Conservation (phyloP, 345 rosid species). For the Pistacia integerrima region DNA sequence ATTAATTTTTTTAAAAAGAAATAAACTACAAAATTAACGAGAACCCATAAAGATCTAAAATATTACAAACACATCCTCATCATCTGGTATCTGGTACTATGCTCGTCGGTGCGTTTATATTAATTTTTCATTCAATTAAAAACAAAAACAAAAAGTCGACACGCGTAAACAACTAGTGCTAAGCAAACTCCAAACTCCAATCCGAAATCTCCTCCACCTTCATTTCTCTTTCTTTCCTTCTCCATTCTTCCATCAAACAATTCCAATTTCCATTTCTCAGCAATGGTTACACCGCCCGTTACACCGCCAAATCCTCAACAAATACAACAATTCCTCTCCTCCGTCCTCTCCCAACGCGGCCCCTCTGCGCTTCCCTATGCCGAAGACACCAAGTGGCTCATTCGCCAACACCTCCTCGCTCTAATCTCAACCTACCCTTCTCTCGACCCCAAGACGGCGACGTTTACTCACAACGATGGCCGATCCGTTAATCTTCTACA, state of each 20-base stretch:
- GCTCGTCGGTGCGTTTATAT: too few species aligned
- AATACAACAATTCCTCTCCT: slow-evolving; percentile 72
- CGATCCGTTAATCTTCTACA: slow-evolving; percentile 87
- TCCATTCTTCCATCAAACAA: neutral
- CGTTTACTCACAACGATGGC: slow-evolving; percentile 96
- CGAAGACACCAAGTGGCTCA: slow-evolving; percentile 81
- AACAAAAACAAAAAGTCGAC: neutral
- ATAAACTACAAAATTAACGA: too few species aligned
- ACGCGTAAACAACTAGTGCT: neutral
- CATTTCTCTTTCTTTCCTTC: neutral
- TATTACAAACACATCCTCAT: too few species aligned
- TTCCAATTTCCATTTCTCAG: neutral
- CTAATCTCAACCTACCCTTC: slow-evolving; percentile 59
- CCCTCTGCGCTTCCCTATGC: slow-evolving; percentile 76
- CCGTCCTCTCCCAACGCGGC: slow-evolving; percentile 85
- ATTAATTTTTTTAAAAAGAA: too few species aligned
- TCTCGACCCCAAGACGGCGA: slow-evolving; percentile 80
- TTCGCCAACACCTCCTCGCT: slow-evolving; percentile 86
- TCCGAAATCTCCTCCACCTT: neutral
- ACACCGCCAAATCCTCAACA: slow-evolving; percentile 51
- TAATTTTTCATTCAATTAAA: too few species aligned
- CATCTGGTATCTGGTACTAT: too few species aligned
- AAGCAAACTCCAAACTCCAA: neutral
- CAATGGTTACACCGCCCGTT: slow-evolving; percentile 40
- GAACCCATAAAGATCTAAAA: too few species aligned